A percentile compares a stretch with the other conserved stretches of the same genome.
These are phyloP conservation scores for Notholithocarpus densiflorus DNA, from an alignment of 306 rosid species.

Conservation along the genomic window DNA sequence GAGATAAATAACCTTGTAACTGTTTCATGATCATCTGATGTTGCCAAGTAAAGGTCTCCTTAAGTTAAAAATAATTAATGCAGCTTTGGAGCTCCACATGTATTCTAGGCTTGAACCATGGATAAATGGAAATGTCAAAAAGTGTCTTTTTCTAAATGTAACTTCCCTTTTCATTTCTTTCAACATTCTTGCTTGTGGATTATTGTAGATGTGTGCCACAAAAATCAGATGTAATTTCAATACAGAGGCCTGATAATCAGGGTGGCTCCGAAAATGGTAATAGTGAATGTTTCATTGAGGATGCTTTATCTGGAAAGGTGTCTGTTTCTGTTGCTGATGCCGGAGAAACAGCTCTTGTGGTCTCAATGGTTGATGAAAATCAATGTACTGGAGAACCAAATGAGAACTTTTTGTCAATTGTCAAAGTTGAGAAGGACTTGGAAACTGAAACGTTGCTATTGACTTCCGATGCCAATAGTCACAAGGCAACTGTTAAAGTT, in stretches of 20 bases:
- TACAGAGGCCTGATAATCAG: slow-evolving; percentile 29
- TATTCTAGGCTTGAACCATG: slow-evolving; percentile 2
- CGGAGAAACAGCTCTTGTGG: slow-evolving; percentile 93
- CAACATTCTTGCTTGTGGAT: slow-evolving; percentile 27
- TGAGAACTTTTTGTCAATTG: slow-evolving; percentile 33
- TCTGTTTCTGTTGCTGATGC: slow-evolving; percentile 84
- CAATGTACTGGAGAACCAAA: slow-evolving; percentile 40
- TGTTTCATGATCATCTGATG: background rate
- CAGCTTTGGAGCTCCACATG: background rate
- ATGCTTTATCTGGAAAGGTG: slow-evolving; percentile 59
- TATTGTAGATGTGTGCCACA: slow-evolving; percentile 66
- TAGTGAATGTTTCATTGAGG: slow-evolving; percentile 36
- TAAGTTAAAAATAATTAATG: background rate
- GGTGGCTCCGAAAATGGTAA: slow-evolving; percentile 32
- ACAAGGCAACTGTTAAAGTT: slow-evolving; percentile 43
- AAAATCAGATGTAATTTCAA: slow-evolving; percentile 36
- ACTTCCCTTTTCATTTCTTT: slow-evolving; percentile 22
- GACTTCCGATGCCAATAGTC: slow-evolving; percentile 36
- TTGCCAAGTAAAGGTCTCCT: background rate
- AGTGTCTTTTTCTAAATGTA: slow-evolving; percentile 14
- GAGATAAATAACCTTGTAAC: background rate
- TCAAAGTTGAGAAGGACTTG: slow-evolving; percentile 44
- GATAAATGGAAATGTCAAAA: slow-evolving; percentile 4
- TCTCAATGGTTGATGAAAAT: slow-evolving; percentile 68
- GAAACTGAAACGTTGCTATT: slow-evolving; percentile 43